Evolutionary conservation across 257 asterid species (phyloP), one percentile per base, ranked within the genome.

Genomic region (Solanum tarapatanum): DNA sequence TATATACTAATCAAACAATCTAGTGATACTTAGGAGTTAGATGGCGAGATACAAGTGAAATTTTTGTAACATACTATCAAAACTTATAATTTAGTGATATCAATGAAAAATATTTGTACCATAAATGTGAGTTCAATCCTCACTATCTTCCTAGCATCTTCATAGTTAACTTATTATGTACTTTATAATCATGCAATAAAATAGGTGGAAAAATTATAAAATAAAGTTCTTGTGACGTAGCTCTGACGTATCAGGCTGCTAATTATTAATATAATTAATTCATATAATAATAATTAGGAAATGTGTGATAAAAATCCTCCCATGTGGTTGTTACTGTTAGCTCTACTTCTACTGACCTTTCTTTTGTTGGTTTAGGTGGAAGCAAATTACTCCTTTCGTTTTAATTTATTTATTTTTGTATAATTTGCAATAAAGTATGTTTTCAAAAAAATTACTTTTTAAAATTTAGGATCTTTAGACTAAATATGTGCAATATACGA

Each of bases 291-390:
- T 58, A 58, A 58, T 75, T 37, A 36, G 30, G 11, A 75, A 75
- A 75, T 75, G 83, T 75, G 32, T 36, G 58, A 75, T 75, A 75
- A 75, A 11, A 11, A 21, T 5, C 83, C 24, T 36, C 55, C 83
- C 14, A 26, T 37, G 21, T 36, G 83, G 74, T 23, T 55, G 75
- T 83, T 83, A 75, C 80, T 83, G 75, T 83, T 83, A 82, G 85
- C 77, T 91, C 83, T 85, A 87, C 90, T 87, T 90, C 72, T 43
- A 84, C 13, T 45, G 64, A 88, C 85, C 90, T 90, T 88, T 92
- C 92, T 55, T 89, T 87, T 87, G 13, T 79, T 89, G 83, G 88
- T 21, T 75, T 23, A 33, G 45, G 43, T 33, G 80, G 28, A 0
- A 33, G 26, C 16, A 72, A 72, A 32, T 6, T 68, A 6, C 1